These are phyloP conservation scores for Calcarisporium arbuscula DNA, from an alignment of 2,329 filamentous ascomycete genomes.

Conservation along the genomic window DNA sequence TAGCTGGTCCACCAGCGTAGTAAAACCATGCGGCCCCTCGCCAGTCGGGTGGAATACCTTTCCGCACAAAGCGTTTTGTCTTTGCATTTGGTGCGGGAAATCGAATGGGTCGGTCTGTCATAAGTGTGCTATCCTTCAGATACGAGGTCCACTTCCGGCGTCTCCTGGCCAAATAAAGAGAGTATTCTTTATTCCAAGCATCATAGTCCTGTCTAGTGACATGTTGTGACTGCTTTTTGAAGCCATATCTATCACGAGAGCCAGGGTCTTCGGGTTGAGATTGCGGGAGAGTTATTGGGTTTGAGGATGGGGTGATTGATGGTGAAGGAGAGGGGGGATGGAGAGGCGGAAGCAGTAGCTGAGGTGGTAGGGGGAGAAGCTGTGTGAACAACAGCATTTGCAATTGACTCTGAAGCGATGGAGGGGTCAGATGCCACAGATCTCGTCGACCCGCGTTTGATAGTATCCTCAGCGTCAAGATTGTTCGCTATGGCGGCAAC, in stretches of 20 bases:
- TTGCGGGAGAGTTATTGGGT: constrained; percentile 18
- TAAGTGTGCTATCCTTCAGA: constrained; percentile 69
- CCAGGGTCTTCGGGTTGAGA: constrained; percentile 41
- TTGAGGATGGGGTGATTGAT: constrained; percentile 10
- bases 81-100: constrained; percentile 80
- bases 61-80: constrained; percentile 83
- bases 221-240: constrained; percentile 80
- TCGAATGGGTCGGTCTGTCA: constrained; percentile 62
- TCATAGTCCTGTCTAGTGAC: constrained; percentile 74
- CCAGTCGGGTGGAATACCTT: constrained; percentile 91
- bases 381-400: constrained; percentile 5
- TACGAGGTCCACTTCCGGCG: constrained; percentile 76
- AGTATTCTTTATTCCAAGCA: constrained; percentile 70
- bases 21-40: constrained; percentile 96
- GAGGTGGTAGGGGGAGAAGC: constrained; percentile 3
- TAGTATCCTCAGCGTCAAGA: constrained; percentile 19
- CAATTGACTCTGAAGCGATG: constrained; percentile 16
- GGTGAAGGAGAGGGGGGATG: constrained; percentile 10
- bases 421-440: constrained; percentile 33
- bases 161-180: constrained; percentile 66
- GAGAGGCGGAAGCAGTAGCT: constrained; percentile 8
- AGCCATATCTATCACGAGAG: constrained; percentile 77
- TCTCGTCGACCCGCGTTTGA: constrained; percentile 47
- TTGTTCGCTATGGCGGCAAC: constrained; percentile 31
- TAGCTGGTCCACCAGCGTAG: constrained; percentile 81